Conservation (phyloP, 371 early-diverging fungal genomes). For the Saksenaea oblongispora region DNA sequence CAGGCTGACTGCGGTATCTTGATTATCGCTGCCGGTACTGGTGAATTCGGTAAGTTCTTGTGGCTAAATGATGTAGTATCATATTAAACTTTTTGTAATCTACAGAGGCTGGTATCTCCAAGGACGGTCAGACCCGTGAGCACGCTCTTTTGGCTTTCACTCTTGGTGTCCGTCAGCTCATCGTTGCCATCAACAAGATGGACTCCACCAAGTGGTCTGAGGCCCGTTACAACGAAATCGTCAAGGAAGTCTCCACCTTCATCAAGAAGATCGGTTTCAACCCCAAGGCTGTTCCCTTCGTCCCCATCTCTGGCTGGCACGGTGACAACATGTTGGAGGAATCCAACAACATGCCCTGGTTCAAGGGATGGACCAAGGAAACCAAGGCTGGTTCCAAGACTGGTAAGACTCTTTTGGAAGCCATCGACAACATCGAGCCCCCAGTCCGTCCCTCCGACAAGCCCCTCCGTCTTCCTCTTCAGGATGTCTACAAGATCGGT, state of each 20-base stretch:
- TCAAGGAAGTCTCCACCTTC: slow-evolving; percentile 84
- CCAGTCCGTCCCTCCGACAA: slow-evolving; percentile 90
- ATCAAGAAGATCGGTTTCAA: slow-evolving; percentile 93
- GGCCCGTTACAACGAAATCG: slow-evolving; percentile 86
- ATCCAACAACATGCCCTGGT: slow-evolving; percentile 94
- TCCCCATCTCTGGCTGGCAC: slow-evolving; percentile 87
- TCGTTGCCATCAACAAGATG: slow-evolving; percentile 98
- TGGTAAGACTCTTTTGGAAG: slow-evolving; percentile 93
- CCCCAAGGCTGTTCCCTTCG: slow-evolving; percentile 37
- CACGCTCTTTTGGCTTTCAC: slow-evolving; percentile 97
- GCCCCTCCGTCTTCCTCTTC: slow-evolving; percentile 96
- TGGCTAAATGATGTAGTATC: background rate
- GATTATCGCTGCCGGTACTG: slow-evolving; percentile 89
- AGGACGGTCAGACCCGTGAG: slow-evolving; percentile 99
- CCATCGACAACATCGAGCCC: slow-evolving; percentile 94
- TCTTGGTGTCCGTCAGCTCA: slow-evolving; percentile 95
- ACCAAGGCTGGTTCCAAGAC: slow-evolving; percentile 74
- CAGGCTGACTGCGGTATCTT: slow-evolving; percentile 81
- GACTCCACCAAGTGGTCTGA: slow-evolving; percentile 90
- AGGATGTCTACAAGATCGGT: slow-evolving; percentile 97
- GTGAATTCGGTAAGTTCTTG: slow-evolving; percentile 84
- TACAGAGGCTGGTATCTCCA: slow-evolving; percentile 88
- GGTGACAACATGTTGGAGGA: slow-evolving; percentile 98
- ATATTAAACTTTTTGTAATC: background rate
- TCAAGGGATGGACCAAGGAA: slow-evolving; percentile 95